phyloP scores from a whole-genome alignment of 2,329 filamentous ascomycete genomes.

The Neopestalotiopsis clavispora region DNA sequence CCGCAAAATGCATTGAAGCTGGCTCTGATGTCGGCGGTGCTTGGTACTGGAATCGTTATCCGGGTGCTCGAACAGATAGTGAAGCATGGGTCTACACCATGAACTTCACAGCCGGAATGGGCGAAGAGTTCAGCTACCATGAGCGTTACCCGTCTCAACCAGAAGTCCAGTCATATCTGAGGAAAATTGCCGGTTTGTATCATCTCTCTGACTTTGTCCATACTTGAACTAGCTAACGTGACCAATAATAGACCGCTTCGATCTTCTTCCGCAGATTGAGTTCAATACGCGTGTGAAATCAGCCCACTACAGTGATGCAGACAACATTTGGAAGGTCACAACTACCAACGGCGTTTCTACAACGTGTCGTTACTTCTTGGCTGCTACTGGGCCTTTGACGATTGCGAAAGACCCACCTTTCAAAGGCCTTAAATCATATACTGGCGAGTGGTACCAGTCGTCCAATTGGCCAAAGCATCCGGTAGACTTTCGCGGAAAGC shows the following conservation, averaged over 20 bases:
- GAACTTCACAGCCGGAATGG: not conserved
- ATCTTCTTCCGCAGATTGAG: not conserved
- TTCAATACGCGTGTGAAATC: not conserved
- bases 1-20: constrained; percentile 13
- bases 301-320: not conserved
- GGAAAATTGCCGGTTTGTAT: not conserved
- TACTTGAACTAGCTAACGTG: not conserved
- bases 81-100: constrained; percentile 8
- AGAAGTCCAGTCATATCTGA: constrained; percentile 5
- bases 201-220: not conserved
- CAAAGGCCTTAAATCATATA: not conserved
- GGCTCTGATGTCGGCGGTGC: not conserved
- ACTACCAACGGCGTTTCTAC: not conserved
- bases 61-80: constrained; percentile 2
- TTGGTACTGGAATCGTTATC: constrained; percentile 11
- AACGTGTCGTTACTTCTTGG: constrained; percentile 8
- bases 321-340: not conserved
- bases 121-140: constrained; percentile 1
- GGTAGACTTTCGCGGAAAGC: constrained; percentile 1
- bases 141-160: constrained; percentile 3
- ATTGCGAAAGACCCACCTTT: constrained; percentile 2
- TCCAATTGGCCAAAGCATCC: not conserved
- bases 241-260: not conserved
- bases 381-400: not conserved
- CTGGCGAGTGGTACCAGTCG: constrained; percentile 4